phyloP scores from a whole-genome alignment of 164 flowering plant genomes.

The Umbellularia californica region DNA sequence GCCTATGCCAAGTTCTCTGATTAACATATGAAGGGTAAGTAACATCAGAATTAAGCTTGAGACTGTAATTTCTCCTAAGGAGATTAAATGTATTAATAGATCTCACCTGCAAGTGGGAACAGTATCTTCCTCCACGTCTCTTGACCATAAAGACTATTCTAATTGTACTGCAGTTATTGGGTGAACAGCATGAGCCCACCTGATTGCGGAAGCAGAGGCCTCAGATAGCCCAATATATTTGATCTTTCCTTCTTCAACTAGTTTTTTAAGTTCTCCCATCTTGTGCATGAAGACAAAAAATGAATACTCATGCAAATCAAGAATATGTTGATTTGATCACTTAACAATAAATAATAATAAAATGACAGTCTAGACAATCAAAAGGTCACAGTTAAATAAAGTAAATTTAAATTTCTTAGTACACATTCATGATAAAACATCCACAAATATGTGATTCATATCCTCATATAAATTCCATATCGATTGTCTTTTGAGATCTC shows the following conservation, averaged over 20 bases:
- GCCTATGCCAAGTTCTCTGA: constrained; percentile 44
- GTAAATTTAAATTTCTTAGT: no score
- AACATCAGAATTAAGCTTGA: not conserved
- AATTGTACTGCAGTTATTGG: constrained; percentile 26
- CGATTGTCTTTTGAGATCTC: no score
- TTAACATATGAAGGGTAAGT: not conserved
- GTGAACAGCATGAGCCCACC: constrained; percentile 28
- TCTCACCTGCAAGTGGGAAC: constrained; percentile 26
- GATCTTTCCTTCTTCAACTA: constrained; percentile 25
- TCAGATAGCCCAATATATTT: constrained; percentile 25
- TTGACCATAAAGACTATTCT: constrained; percentile 22
- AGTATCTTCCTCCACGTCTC: constrained; percentile 14
- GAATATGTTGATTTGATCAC: no score
- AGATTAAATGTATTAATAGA: not conserved
- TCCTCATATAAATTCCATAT: no score
- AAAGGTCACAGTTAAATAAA: no score
- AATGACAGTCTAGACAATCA: no score
- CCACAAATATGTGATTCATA: no score
- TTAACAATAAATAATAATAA: no score
- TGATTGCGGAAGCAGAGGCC: constrained; percentile 23
- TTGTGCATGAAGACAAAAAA: not conserved
- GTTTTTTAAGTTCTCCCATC: constrained; percentile 23
- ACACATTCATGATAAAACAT: no score
- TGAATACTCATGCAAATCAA: no score
- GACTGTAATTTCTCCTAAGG: not conserved